Base-by-base conservation (phyloP, 169 alveolate species). In the Cryptosporidium canis region DNA sequence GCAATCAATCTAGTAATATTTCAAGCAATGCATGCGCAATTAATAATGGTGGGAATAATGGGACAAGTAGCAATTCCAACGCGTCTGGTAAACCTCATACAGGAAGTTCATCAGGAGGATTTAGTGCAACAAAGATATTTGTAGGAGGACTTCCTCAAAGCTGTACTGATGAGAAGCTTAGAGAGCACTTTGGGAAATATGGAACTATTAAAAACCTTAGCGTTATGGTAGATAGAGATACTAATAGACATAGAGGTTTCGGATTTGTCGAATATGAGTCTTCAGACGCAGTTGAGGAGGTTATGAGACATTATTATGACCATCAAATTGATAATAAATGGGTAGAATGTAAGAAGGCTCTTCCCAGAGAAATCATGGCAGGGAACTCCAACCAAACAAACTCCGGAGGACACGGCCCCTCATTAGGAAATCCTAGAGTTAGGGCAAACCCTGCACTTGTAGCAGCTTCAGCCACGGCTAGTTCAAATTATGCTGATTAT, bases 101-200 rank as follows among this genome's bases (percentile, higher is more conserved):
- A 35, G 47, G 29, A 24, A n/a, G 56, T 66, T 66, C 82, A 14
- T 33, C 56, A 24, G 90, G 83, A 0, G 70, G 70, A 18, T 58
- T 48, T 85, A 85, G 68, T 31, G 90, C 94, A 14, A 83, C 90
- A 27, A 93, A 94, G 65, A 90, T 96, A 41, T 96, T 96, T 92
- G 96, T 95, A 41, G 97, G 98, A n/a, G 97, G 97, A 47, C 90
- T 96, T 41, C 94, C 94, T 18, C 95, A 83, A 47, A 93, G 92
- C 43, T 85, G 94, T 2, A 90, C 93, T 4, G 91, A 93, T 90
- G 95, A 94, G 66, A 90, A 90, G 14, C 90, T 96, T 21, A 91
- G 92, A 37, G 94, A 91, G 33, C 94, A 82, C 71, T 93, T 93
- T 83, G 87, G 83, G 3, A 85, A 90, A 44, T 93, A 83, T 67